A percentile compares a stretch with the other conserved stretches of the same genome.
Conservation (phyloP, 768 basidiomycete species). For the Cystofilobasidium bisporidii region DNA sequence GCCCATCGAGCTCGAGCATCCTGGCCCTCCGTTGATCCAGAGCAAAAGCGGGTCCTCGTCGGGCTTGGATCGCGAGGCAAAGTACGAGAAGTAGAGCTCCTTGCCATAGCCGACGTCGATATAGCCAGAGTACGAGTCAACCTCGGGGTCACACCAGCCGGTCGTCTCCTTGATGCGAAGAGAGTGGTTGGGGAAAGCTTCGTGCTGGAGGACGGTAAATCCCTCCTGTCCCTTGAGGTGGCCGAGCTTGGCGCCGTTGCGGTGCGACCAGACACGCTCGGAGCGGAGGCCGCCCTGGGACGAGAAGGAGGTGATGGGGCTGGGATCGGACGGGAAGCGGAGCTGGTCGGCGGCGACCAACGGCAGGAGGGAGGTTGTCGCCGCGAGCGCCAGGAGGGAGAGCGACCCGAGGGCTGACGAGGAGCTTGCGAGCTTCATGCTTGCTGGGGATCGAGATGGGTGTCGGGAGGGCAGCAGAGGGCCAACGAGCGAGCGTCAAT, state of each 20-base stretch:
- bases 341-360: constrained; percentile 15
- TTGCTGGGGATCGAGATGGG: too few species aligned
- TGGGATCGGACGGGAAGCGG: constrained; percentile 10
- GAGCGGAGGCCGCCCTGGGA: not conserved
- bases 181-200: constrained; percentile 14
- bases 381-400: not conserved
- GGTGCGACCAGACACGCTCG: constrained; percentile 5
- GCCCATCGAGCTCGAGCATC: constrained; percentile 44
- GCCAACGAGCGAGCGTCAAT: too few species aligned
- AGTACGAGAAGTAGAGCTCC: constrained; percentile 46
- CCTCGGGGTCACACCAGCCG: constrained; percentile 26
- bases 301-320: constrained; percentile 15
- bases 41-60: constrained; percentile 38
- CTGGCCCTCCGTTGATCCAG: constrained; percentile 38
- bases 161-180: constrained; percentile 26
- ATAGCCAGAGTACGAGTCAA: constrained; percentile 14
- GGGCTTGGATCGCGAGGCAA: constrained; percentile 52
- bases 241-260: constrained; percentile 1
- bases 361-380: not conserved
- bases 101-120: constrained; percentile 25
- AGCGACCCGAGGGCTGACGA: not conserved
- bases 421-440: too few species aligned
- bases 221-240: constrained; percentile 16
- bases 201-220: constrained; percentile 24
- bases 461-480: too few species aligned